These are phyloP conservation scores for Sarcocystis neurona DNA, from an alignment of 169 alveolate genomes.

Conservation along the genomic window DNA sequence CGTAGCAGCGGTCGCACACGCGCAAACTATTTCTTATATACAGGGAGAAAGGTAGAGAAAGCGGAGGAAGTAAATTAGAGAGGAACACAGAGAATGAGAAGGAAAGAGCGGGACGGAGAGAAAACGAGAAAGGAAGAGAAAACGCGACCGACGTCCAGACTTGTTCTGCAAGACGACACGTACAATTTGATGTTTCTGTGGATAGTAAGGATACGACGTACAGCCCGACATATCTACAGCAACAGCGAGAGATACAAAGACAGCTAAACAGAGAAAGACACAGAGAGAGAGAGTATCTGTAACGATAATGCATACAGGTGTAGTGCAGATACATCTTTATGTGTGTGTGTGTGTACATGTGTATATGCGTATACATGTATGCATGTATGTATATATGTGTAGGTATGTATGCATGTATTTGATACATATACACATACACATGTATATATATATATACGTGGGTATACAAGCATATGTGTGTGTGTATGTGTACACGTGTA, in stretches of 20 bases:
- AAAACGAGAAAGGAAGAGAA: neutral
- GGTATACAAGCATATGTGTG: too few relatives aligned
- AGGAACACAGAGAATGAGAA: neutral
- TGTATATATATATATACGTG: too few relatives aligned
- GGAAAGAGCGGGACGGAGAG: neutral
- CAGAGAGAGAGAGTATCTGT: neutral
- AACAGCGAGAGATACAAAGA: neutral
- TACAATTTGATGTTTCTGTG: too few relatives aligned
- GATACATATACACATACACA: too few relatives aligned
- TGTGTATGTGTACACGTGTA: too few relatives aligned
- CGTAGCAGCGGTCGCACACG: neutral
- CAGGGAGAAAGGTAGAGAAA: neutral
- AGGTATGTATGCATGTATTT: too few relatives aligned
- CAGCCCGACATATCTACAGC: neutral
- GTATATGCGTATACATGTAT: too few relatives aligned
- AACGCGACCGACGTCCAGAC: neutral
- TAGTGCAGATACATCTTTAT: too few relatives aligned
- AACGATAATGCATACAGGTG: neutral
- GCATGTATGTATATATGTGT: too few relatives aligned
- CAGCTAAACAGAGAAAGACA: neutral
- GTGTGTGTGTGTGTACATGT: too few relatives aligned
- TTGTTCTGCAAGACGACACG: neutral
- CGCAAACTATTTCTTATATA: neutral
- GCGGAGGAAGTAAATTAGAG: neutral
- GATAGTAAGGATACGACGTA: neutral